Evolutionary conservation across 257 asterid genomes (phyloP), one percentile per base, ranked within the genome.

Genomic region (Solanum ossicruentum): DNA sequence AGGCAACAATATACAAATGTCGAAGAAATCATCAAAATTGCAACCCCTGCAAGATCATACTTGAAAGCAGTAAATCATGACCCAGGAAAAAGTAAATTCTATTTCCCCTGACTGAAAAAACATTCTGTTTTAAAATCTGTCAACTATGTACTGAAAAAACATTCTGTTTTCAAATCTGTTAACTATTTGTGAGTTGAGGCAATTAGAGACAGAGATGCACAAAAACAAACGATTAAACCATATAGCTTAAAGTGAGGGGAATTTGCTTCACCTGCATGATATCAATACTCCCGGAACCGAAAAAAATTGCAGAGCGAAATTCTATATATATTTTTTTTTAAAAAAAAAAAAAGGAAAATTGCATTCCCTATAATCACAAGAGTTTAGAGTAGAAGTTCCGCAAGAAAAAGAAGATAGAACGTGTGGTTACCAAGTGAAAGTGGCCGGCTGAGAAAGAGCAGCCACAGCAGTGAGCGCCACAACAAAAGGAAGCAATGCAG

Each of bases 401-500:
- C 20, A 12, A 36, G 41, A 36, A 36, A 18, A 70, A 55, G n/a
- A 66, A 32, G 47, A 66, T 15, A 66, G 61, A 55, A 20, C 61
- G 7, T 55, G 61, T 32, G 73, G 73, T 66, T 66, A 97, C 99
- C 99, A 97, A 84, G 99, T 92, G 87, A 95, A 97, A 82, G 98
- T 95, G n/a, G 94, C 90, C 83, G 99, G 98, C 84, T 91, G 93
- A 79, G 92, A 89, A 69, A 97, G 98, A 67, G 99, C 98, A 72
- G 98, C 92, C 56, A 93, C 89, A 4, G 97, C 97, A n/a, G 98
- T 97, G 26, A 93, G 89, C 47, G 94, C 97, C 79, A 97, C 98
- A 72, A 95, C 98, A 85, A 95, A 92, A 15, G 98, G 99, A 49
- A 95, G 96, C 91, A 95, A 85, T 83, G 97, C 97, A 70, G 98